These are phyloP conservation scores for Lachnellula suecica DNA, from an alignment of 2,329 filamentous ascomycete species.

Conservation along the genomic window DNA sequence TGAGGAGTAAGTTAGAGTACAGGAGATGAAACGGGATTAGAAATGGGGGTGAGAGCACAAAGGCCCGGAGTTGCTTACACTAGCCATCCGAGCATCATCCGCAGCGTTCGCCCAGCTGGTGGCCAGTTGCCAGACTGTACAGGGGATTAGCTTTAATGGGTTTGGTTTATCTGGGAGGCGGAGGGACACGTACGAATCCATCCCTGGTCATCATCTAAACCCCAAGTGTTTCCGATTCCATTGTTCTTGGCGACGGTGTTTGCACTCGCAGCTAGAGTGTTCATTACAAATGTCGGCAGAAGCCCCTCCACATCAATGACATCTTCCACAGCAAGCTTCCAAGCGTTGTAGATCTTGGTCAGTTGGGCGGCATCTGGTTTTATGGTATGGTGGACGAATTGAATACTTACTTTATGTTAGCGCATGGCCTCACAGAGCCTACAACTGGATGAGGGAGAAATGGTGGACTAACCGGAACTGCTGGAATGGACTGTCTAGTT, in stretches of 20 bases:
- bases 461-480: conserved; percentile 13
- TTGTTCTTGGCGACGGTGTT: conserved; percentile 34
- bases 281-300: conserved; percentile 38
- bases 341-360: conserved; percentile 33
- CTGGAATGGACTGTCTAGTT: conserved; percentile 17
- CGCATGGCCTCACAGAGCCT: not conserved
- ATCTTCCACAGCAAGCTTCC: conserved; percentile 35
- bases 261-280: conserved; percentile 30
- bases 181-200: conserved; percentile 31
- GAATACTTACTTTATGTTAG: not conserved
- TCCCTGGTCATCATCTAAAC: conserved; percentile 31
- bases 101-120: conserved; percentile 37
- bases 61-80: too few relatives aligned
- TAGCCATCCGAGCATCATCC: conserved; percentile 37
- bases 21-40: too few relatives aligned
- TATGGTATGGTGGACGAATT: conserved; percentile 38
- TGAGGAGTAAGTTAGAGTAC: too few relatives aligned
- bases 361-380: conserved; percentile 35
- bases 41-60: too few relatives aligned
- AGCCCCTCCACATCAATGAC: conserved; percentile 37
- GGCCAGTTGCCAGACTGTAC: conserved; percentile 38
- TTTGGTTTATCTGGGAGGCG: not conserved
- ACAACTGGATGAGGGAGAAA: not conserved
- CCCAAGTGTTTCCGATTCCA: conserved; percentile 40
- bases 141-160: not conserved